Evolutionary conservation across 2,329 filamentous ascomycete genomes (phyloP), one percentile per base, ranked within the genome.

Genomic region (Cryphonectria parasitica): DNA sequence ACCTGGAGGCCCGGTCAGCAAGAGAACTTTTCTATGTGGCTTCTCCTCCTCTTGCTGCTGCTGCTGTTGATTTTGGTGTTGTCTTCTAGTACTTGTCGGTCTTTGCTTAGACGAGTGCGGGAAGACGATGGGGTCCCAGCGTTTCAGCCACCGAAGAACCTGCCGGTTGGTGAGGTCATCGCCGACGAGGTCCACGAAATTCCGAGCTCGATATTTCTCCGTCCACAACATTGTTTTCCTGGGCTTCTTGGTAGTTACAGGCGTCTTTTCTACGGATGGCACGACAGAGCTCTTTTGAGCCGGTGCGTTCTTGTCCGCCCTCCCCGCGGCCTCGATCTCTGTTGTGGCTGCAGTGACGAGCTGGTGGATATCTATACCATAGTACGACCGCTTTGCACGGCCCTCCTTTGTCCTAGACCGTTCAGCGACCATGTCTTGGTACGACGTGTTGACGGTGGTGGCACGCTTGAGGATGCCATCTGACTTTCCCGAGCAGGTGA

Each of bases 101-200:
- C 88, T 93, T 19, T 86, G 82, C 76, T 88, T 92, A 64, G 86
- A 84, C 5, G 90, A 86, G 17, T 92, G 90, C 0, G 95, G 95
- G 75, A 98, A 99, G 0, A 99, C 96, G 36, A 98, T 86, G 0
- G 91, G 86, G 78, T 99, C 96, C 96, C 96, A 99, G 25, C 88
- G 87, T 82, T 98, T 99, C 58, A 99, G 83, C 96, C 96, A 99
- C 67, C 92, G 90, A 69, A 99, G 83, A 5, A 99, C 95, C 71
- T 91, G 88, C 72, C 96, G 89, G 80, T 99, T 97, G 36, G 95
- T 98, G 61, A 94, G 87, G 78, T 99, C 96, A 76, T 99, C 96
- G 39, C 97, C 97, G 64, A 97, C 93, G 0, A 99, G 85, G 75
- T 99, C 96, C 75, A 95, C 92, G 76, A 98, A 99, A 76, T 90